Conservation (phyloP, 2,329 filamentous ascomycete genomes). For the Alternaria tenuissima region DNA sequence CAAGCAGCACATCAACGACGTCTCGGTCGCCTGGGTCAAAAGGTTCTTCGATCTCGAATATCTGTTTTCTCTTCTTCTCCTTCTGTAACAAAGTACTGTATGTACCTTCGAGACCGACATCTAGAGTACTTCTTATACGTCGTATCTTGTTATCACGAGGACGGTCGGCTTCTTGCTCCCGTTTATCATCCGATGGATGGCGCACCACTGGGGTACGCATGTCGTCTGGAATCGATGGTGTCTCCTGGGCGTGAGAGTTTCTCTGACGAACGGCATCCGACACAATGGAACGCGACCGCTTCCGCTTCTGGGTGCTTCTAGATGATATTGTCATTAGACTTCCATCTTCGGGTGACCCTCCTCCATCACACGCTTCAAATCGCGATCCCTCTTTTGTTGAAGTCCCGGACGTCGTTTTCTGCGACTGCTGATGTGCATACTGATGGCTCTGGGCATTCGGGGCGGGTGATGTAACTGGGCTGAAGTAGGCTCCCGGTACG, state of each 20-base stretch:
- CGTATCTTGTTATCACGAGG: too few relatives aligned
- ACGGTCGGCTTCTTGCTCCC: not conserved
- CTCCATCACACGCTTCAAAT: too few relatives aligned
- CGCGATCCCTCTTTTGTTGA: constrained; percentile 26
- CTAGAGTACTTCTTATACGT: not conserved
- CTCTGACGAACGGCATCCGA: not conserved
- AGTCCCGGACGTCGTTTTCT: constrained; percentile 59
- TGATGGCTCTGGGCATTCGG: constrained; percentile 71
- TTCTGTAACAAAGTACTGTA: not conserved
- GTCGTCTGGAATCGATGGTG: too few relatives aligned
- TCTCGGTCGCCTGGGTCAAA: not conserved
- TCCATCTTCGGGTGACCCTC: too few relatives aligned
- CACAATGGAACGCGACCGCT: too few relatives aligned
- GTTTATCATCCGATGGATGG: not conserved
- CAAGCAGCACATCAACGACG: constrained; percentile 31
- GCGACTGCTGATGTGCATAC: constrained; percentile 41
- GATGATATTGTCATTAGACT: too few relatives aligned
- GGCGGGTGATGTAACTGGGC: constrained; percentile 83
- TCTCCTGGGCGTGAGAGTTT: not conserved
- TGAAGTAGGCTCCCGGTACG: constrained; percentile 78
- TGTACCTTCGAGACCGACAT: too few relatives aligned
- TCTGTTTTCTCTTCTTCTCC: not conserved
- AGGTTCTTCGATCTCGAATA: not conserved
- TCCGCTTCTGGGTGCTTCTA: too few relatives aligned
- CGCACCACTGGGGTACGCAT: not conserved